Conservation (phyloP, 2,329 filamentous ascomycete species). For the Beauveria sp. region DNA sequence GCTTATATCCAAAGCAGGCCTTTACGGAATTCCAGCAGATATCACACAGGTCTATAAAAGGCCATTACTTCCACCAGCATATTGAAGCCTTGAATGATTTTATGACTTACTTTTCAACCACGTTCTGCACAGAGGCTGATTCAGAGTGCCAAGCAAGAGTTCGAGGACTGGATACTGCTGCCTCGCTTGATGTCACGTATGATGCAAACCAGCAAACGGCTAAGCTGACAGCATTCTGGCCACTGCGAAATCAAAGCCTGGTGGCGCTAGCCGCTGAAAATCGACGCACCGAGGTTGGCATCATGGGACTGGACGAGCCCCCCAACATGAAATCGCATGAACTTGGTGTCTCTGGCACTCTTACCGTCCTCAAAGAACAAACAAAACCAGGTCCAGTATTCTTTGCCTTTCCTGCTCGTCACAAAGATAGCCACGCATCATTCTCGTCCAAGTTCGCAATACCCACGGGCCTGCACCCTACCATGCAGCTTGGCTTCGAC, state of each 20-base stretch:
- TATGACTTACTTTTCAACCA: conserved; percentile 41
- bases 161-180: conserved; percentile 40
- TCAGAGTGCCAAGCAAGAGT: conserved; percentile 42
- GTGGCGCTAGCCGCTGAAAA: conserved; percentile 31
- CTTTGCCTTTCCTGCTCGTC: conserved; percentile 78
- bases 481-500: conserved; percentile 59
- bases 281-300: conserved; percentile 69
- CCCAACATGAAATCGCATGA: conserved; percentile 59
- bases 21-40: conserved; percentile 50
- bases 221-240: conserved; percentile 59
- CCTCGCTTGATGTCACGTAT: conserved; percentile 70
- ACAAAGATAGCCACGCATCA: conserved; percentile 49
- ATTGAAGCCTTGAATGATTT: conserved; percentile 52
- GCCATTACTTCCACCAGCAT: conserved; percentile 63
- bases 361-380: conserved; percentile 72
- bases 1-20: conserved; percentile 34
- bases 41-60: conserved; percentile 30
- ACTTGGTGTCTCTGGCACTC: conserved; percentile 67
- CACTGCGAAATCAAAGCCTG: conserved; percentile 34
- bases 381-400: conserved; percentile 64
- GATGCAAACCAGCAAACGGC: conserved; percentile 59
- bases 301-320: conserved; percentile 60
- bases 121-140: conserved; percentile 42
- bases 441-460: conserved; percentile 59
- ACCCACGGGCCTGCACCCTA: conserved; percentile 79